phyloP scores from a whole-genome alignment of 2,329 filamentous ascomycete genomes.

The Cordyceps javanica region DNA sequence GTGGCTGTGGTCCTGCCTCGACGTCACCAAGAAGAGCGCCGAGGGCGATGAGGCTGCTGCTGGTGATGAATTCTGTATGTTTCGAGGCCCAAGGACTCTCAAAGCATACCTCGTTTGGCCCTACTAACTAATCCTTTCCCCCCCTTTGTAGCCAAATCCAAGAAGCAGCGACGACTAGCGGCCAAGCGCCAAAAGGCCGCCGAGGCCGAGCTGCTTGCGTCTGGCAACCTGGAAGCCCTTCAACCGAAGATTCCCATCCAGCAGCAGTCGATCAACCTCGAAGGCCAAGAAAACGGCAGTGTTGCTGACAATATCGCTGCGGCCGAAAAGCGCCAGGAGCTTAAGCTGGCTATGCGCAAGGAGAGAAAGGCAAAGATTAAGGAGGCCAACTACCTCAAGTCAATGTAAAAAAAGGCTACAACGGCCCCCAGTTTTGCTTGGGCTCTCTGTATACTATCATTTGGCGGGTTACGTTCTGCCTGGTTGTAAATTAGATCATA shows the following conservation, averaged over 20 bases:
- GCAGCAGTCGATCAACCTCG: slow-evolving; percentile 72
- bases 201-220: slow-evolving; percentile 55
- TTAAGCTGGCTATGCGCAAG: slow-evolving; percentile 66
- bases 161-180: slow-evolving; percentile 69
- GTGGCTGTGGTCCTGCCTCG: slow-evolving; percentile 73
- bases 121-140: slow-evolving; percentile 13
- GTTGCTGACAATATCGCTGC: slow-evolving; percentile 42
- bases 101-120: not conserved
- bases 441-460: slow-evolving; percentile 22
- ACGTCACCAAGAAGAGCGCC: slow-evolving; percentile 49
- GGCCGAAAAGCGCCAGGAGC: slow-evolving; percentile 48
- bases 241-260: slow-evolving; percentile 67
- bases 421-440: not conserved
- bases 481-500: slow-evolving; percentile 11
- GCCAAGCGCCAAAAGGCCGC: slow-evolving; percentile 54
- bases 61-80: slow-evolving; percentile 76
- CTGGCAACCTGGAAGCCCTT: slow-evolving; percentile 60
- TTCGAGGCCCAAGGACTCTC: not conserved
- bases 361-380: slow-evolving; percentile 73
- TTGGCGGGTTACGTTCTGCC: slow-evolving; percentile 4
- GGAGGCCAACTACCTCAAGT: slow-evolving; percentile 80
- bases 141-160: slow-evolving; percentile 67
- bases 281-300: slow-evolving; percentile 38
- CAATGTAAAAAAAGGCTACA: slow-evolving; percentile 48
- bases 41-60: slow-evolving; percentile 46